Evolutionary conservation across 73 alveolate species (phyloP).

Genomic region (Paramecium sexaurelia): DNA sequence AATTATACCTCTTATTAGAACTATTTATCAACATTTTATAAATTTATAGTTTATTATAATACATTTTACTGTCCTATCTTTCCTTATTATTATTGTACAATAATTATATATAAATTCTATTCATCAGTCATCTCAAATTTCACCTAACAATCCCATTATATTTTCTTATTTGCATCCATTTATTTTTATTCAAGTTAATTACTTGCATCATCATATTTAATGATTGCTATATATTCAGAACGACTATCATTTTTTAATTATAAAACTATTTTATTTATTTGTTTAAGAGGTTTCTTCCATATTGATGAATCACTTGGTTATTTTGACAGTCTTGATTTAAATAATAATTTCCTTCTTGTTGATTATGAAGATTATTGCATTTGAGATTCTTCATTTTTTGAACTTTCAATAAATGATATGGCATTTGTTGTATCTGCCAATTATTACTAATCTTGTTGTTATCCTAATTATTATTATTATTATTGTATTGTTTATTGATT

Average conservation of each 20-base stretch:
- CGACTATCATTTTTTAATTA: neutral
- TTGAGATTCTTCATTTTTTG: neutral
- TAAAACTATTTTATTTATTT: neutral
- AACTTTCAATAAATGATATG: neutral
- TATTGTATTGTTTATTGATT: neutral
- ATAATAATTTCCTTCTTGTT: constrained; percentile 7
- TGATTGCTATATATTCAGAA: neutral
- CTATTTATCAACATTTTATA: constrained; percentile 1
- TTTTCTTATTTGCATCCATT: neutral
- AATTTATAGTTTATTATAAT: neutral
- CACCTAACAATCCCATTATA: constrained; percentile 16
- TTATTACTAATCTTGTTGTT: neutral
- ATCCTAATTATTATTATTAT: neutral
- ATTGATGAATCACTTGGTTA: constrained; percentile 17
- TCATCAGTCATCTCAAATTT: constrained; percentile 22
- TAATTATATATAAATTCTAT: neutral
- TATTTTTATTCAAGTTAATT: constrained; percentile 6
- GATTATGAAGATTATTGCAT: neutral
- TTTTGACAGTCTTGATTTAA: neutral
- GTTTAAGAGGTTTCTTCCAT: neutral
- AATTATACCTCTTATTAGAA: constrained; percentile 16
- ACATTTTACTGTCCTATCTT: neutral
- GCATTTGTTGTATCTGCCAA: constrained; percentile 23
- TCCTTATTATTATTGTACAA: neutral
- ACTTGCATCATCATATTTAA: constrained; percentile 47